Percentiles rank a stretch among this genome's conserved stretches.
Evolutionary conservation across 2,329 filamentous ascomycete species (phyloP).

Genomic region (Calonectria montana): DNA sequence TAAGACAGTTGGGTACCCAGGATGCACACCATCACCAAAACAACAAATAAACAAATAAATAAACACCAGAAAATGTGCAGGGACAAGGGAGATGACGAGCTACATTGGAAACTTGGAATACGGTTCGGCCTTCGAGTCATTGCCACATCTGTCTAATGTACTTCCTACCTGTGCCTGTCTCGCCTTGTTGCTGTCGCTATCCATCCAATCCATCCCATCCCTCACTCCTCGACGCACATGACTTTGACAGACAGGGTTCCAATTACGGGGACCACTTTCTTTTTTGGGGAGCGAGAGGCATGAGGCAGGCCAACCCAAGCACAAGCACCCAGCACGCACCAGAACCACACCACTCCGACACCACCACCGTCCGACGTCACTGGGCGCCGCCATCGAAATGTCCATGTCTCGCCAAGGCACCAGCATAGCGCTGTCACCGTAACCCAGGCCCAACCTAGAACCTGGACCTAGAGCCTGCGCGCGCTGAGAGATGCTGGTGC

Average conservation of each 20-base stretch:
- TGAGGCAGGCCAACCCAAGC: conserved; percentile 1
- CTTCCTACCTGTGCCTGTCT: conserved; percentile 3
- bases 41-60: conserved; percentile 14
- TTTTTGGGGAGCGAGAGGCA: not conserved
- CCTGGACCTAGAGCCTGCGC: not conserved
- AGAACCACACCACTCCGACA: conserved; percentile 43
- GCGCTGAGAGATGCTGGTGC: not conserved
- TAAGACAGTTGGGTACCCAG: not conserved
- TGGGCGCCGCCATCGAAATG: conserved; percentile 7
- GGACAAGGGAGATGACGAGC: conserved; percentile 25
- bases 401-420: not conserved
- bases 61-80: conserved; percentile 1
- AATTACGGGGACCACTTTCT: not conserved
- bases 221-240: conserved; percentile 19
- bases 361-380: conserved; percentile 40
- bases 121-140: conserved; percentile 10
- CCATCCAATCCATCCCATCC: conserved; percentile 11
- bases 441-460: conserved; percentile 6
- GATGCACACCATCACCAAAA: not conserved
- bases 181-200: not conserved
- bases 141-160: not conserved
- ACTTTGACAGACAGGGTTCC: conserved; percentile 21
- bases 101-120: conserved; percentile 25
- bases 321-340: conserved; percentile 8
- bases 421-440: not conserved